A percentile compares a stretch with the other conserved stretches of the same genome.
These are phyloP conservation scores for Berberis vulgaris DNA, from an alignment of 164 flowering plant genomes.

Conservation along the genomic window DNA sequence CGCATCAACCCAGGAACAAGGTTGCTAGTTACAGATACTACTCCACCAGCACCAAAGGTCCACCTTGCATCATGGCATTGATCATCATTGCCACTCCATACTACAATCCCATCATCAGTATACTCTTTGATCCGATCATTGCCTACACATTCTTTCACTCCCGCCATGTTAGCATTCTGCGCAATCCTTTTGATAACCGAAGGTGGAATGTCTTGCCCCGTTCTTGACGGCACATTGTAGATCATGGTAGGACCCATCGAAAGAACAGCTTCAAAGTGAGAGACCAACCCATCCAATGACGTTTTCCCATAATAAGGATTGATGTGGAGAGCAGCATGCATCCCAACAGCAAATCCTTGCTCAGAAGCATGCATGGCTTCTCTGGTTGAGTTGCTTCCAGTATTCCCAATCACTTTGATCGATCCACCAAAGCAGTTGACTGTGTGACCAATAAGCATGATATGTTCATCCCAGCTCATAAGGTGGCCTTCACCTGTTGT, in stretches of 20 bases:
- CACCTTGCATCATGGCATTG: conserved; percentile 86
- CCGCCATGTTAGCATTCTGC: conserved; percentile 54
- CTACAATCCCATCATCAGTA: conserved; percentile 44
- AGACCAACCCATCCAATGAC: conserved; percentile 57
- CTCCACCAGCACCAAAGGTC: conserved; percentile 69
- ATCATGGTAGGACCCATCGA: conserved; percentile 81
- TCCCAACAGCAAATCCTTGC: conserved; percentile 93
- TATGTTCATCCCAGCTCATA: conserved; percentile 95
- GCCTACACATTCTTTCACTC: conserved; percentile 84
- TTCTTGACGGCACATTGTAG: conserved; percentile 75
- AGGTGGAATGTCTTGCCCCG: conserved; percentile 91
- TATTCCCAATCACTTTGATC: conserved; percentile 89
- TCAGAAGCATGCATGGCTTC: conserved; percentile 94
- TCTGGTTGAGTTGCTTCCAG: conserved; percentile 83
- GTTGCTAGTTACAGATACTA: conserved; percentile 69
- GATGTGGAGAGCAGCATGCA: conserved; percentile 92
- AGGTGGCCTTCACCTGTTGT: conserved; percentile 92
- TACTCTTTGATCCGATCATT: conserved; percentile 55
- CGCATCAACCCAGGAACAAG: conserved; percentile 69
- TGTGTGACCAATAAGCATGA: conserved; percentile 92
- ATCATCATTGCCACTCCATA: conserved; percentile 91
- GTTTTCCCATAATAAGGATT: conserved; percentile 95
- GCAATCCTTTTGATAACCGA: conserved; percentile 42
- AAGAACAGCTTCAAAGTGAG: conserved; percentile 67
- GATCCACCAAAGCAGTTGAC: conserved; percentile 78